phyloP scores from a whole-genome alignment of 768 basidiomycete species.

The Leccinum fibrillosum region DNA sequence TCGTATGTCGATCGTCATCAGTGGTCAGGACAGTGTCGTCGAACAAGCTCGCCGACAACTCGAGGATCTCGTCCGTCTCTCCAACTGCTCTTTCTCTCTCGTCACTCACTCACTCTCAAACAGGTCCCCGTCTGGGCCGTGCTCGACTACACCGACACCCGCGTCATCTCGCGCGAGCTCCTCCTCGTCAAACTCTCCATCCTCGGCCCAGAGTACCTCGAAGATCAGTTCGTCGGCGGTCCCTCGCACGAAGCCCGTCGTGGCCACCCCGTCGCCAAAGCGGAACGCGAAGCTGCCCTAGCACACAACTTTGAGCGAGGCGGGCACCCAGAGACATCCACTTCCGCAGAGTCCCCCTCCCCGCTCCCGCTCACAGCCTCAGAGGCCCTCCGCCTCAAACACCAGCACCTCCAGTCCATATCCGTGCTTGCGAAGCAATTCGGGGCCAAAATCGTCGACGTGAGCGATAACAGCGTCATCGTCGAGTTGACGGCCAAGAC shows the following conservation, averaged over 20 bases:
- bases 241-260: conserved; percentile 77
- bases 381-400: conserved; percentile 85
- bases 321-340: conserved; percentile 35
- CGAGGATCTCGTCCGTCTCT: conserved; percentile 81
- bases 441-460: conserved; percentile 89
- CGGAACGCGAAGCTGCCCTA: conserved; percentile 67
- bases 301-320: conserved; percentile 77
- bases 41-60: conserved; percentile 96
- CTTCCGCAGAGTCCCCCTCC: conserved; percentile 14
- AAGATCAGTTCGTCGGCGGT: conserved; percentile 83
- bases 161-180: conserved; percentile 87
- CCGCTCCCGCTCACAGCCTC: conserved; percentile 63
- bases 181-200: conserved; percentile 96
- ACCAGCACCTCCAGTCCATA: conserved; percentile 87
- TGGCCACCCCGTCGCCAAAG: conserved; percentile 36
- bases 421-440: conserved; percentile 83
- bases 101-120: neutral
- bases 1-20: conserved; percentile 97
- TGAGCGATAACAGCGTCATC: conserved; percentile 92
- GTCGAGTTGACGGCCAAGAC: conserved; percentile 96
- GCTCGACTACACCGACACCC: conserved; percentile 93
- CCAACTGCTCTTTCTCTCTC: neutral
- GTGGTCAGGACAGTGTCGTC: conserved; percentile 95
- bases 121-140: conserved; percentile 99
- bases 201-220: conserved; percentile 94